These are phyloP conservation scores for Austroboletus niveus DNA, from an alignment of 1,284 basidiomycete genomes.

Conservation along the genomic window DNA sequence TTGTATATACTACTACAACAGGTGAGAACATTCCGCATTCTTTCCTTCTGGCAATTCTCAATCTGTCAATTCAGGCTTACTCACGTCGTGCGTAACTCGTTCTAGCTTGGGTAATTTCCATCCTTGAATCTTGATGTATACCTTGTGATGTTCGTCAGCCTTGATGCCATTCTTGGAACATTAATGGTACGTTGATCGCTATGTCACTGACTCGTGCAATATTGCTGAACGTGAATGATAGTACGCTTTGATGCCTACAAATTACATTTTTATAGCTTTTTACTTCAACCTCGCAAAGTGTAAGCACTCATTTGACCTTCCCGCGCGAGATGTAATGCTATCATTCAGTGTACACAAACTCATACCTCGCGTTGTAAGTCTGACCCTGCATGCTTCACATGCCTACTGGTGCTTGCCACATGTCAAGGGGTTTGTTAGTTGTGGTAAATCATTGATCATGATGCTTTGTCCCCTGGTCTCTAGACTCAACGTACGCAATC, in stretches of 20 bases:
- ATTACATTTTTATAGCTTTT: conserved; percentile 21
- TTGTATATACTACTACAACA: conserved; percentile 48
- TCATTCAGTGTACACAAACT: conserved; percentile 18
- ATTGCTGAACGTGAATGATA: conserved; percentile 3
- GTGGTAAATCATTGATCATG: neutral
- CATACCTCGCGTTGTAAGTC: conserved; percentile 20
- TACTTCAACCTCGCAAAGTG: conserved; percentile 22
- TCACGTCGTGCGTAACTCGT: conserved; percentile 43
- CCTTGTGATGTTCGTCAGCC: conserved; percentile 25
- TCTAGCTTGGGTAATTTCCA: neutral
- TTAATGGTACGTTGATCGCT: conserved; percentile 30
- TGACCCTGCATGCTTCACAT: neutral
- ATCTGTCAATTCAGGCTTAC: conserved; percentile 23
- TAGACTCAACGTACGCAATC: conserved; percentile 16
- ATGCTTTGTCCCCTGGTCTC: neutral
- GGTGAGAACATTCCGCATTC: conserved; percentile 27
- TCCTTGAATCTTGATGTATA: neutral
- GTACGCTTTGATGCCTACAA: conserved; percentile 18
- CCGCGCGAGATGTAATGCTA: neutral
- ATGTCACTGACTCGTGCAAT: neutral
- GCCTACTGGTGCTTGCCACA: neutral
- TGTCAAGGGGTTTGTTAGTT: neutral
- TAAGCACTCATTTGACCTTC: neutral
- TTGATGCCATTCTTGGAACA: conserved; percentile 47
- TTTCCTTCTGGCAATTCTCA: neutral